A percentile compares a stretch with the other conserved stretches of the same genome.
These are phyloP conservation scores for Furcasterigmium furcatum DNA, from an alignment of 2,329 filamentous ascomycete genomes.

Conservation along the genomic window DNA sequence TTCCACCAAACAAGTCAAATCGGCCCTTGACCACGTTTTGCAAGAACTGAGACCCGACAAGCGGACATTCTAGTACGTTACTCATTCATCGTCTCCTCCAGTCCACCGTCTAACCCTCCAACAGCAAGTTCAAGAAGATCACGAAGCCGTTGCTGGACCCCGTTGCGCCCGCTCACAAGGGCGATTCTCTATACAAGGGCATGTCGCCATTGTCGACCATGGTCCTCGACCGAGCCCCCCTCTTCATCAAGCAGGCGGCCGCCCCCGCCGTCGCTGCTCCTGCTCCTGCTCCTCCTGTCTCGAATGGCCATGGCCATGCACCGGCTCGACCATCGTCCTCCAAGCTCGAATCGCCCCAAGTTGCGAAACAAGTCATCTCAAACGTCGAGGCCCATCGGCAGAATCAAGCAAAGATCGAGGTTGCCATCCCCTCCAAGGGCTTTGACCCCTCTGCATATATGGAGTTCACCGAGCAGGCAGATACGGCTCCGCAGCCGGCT, in stretches of 20 bases:
- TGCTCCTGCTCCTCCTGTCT: neutral
- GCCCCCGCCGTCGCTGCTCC: slow-evolving; percentile 24
- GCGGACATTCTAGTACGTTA: slow-evolving; percentile 64
- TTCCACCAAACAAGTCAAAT: slow-evolving; percentile 64
- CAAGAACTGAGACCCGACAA: slow-evolving; percentile 70
- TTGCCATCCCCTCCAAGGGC: slow-evolving; percentile 42
- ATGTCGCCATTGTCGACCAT: slow-evolving; percentile 49
- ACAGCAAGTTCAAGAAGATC: slow-evolving; percentile 56
- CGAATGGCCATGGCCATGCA: neutral
- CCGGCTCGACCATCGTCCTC: neutral
- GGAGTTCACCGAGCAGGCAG: slow-evolving; percentile 21
- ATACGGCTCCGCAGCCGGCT: slow-evolving; percentile 14
- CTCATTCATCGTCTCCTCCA: neutral
- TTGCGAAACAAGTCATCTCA: slow-evolving; percentile 7
- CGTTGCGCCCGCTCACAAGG: slow-evolving; percentile 17
- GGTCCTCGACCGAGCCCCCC: slow-evolving; percentile 39
- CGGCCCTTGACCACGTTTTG: slow-evolving; percentile 71
- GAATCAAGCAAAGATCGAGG: slow-evolving; percentile 40
- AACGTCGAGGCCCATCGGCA: slow-evolving; percentile 26
- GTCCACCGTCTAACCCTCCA: neutral
- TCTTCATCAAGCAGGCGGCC: slow-evolving; percentile 35
- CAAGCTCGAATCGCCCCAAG: slow-evolving; percentile 5
- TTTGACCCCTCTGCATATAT: slow-evolving; percentile 33
- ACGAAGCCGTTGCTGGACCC: slow-evolving; percentile 28
- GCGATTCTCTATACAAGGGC: slow-evolving; percentile 29